A percentile compares a stretch with the other conserved stretches of the same genome.
Conservation (phyloP, 1,284 basidiomycete genomes). For the Fomitopsis schrenkii region DNA sequence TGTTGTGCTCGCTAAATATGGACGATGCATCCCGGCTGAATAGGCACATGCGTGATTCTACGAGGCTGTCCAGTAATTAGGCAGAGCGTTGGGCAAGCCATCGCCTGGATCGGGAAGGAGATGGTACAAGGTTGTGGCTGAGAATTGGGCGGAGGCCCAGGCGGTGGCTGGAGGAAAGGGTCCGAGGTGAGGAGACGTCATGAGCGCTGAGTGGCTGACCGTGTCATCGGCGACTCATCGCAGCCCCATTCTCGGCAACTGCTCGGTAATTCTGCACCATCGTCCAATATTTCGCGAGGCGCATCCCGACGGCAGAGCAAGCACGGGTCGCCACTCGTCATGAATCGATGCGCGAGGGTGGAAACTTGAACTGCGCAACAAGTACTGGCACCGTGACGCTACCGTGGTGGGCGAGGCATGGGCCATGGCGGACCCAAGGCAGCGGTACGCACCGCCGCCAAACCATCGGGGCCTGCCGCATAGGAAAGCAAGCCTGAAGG, state of each 20-base stretch:
- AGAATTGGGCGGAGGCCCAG: background rate
- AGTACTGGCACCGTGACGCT: no score
- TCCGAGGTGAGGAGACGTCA: background rate
- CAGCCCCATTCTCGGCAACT: background rate
- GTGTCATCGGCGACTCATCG: background rate
- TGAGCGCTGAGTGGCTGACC: background rate
- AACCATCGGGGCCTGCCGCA: background rate
- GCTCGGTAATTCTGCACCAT: background rate
- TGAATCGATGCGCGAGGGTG: background rate
- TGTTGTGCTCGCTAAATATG: background rate
- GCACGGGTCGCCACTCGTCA: background rate
- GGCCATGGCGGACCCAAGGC: background rate
- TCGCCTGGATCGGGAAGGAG: no score
- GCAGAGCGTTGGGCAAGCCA: no score
- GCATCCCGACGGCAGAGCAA: background rate
- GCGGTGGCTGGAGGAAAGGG: background rate
- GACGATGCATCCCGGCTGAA: background rate
- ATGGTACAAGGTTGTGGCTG: background rate
- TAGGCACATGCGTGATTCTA: no score
- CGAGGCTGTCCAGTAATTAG: no score
- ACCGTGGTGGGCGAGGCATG: background rate
- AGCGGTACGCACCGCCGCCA: background rate
- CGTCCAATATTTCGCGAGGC: background rate
- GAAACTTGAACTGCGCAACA: no score
- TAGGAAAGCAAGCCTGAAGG: background rate